These are phyloP conservation scores for Quercus cerris DNA, from an alignment of 306 rosid genomes.

Conservation along the genomic window DNA sequence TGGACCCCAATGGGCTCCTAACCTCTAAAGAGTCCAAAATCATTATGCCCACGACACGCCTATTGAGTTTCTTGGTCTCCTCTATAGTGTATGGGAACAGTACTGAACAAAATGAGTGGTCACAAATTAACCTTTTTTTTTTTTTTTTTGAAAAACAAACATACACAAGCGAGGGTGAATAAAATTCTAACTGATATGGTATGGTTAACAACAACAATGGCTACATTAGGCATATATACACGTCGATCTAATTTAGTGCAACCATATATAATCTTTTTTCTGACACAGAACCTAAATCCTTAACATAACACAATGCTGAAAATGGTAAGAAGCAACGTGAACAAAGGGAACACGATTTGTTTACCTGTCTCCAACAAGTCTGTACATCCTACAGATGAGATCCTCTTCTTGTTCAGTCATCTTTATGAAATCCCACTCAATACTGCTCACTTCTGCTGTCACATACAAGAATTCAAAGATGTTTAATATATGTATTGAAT, in stretches of 20 bases:
- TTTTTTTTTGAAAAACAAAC: no score
- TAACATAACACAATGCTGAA: not conserved
- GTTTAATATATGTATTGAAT: not conserved
- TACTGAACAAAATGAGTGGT: not conserved
- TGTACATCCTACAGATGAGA: constrained; percentile 56
- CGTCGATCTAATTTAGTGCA: not conserved
- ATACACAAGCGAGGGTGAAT: no score
- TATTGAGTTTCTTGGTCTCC: not conserved
- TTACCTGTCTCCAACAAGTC: constrained; percentile 56
- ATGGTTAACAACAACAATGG: not conserved
- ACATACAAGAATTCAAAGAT: not conserved
- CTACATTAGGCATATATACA: not conserved
- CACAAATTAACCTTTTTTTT: not conserved
- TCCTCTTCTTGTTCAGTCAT: constrained; percentile 60
- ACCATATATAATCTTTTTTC: not conserved
- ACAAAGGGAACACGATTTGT: not conserved
- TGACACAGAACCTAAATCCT: not conserved
- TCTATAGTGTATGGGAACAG: not conserved
- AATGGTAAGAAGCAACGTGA: not conserved
- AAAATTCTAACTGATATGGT: not conserved
- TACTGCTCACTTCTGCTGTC: constrained; percentile 51
- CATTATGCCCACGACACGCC: not conserved
- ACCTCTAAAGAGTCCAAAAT: not conserved
- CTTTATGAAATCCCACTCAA: constrained; percentile 35
- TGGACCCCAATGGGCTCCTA: not conserved